Conservation (phyloP, 2,329 filamentous ascomycete species). For the Sporothrix curviconia region DNA sequence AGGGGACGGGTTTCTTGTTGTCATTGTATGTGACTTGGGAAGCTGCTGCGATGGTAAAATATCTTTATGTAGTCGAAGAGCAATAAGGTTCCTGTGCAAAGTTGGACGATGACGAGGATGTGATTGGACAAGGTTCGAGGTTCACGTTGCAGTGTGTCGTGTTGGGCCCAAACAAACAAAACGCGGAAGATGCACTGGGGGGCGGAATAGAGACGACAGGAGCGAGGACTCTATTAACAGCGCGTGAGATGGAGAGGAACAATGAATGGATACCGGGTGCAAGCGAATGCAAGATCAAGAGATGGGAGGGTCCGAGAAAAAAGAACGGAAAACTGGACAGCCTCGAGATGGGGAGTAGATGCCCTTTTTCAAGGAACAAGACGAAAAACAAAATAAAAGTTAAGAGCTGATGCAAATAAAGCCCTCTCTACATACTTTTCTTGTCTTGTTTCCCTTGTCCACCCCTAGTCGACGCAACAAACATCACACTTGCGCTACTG, state of each 20-base stretch:
- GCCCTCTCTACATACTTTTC: neutral
- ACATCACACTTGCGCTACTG: too few species aligned
- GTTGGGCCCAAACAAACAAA: too few species aligned
- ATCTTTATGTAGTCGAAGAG: too few species aligned
- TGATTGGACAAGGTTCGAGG: too few species aligned
- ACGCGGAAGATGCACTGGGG: too few species aligned
- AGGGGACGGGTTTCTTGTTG: neutral
- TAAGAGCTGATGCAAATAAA: neutral
- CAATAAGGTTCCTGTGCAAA: neutral
- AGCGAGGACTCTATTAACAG: neutral
- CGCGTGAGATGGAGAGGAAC: neutral
- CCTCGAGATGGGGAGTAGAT: too few species aligned
- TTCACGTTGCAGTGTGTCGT: too few species aligned
- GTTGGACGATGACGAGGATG: neutral
- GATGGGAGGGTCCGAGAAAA: neutral
- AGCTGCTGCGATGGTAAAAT: neutral
- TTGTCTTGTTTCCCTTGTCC: neutral
- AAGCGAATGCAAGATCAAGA: neutral
- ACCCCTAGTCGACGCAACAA: too few species aligned
- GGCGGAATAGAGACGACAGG: neutral
- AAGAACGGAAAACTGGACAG: too few species aligned
- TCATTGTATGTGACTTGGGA: slow-evolving; percentile 2
- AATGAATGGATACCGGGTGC: too few species aligned
- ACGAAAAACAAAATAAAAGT: neutral
- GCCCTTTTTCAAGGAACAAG: too few species aligned